Evolutionary conservation across 768 basidiomycete species (phyloP).

Genomic region (Leucosporidium scottii): DNA sequence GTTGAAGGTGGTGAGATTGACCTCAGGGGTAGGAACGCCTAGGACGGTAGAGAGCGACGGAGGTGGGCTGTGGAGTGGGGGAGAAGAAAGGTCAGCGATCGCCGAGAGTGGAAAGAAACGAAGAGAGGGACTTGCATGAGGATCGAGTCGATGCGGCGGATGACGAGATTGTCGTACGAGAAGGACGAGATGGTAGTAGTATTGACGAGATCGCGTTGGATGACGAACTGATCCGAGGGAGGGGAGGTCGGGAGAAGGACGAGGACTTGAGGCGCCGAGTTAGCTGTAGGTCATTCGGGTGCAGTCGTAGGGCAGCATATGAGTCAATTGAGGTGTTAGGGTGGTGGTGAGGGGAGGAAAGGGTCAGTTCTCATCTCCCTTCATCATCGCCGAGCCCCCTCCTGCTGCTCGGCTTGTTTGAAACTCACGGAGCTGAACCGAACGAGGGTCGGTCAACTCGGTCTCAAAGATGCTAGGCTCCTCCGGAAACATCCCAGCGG

Average conservation of each 20-base stretch:
- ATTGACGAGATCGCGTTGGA: background rate
- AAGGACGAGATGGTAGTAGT: background rate
- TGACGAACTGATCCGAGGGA: background rate
- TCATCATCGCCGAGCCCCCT: background rate
- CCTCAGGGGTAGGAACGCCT: too few species aligned
- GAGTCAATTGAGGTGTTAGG: too few species aligned
- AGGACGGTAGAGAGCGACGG: too few species aligned
- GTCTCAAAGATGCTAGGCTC: too few species aligned
- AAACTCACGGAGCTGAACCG: background rate
- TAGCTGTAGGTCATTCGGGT: background rate
- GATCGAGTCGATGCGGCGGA: background rate
- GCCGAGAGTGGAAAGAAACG: background rate
- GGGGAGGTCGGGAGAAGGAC: background rate
- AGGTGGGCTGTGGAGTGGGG: too few species aligned
- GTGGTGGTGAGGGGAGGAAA: background rate
- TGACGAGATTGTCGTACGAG: background rate
- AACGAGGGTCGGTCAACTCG: too few species aligned
- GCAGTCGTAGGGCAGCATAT: too few species aligned
- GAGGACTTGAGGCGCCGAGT: background rate
- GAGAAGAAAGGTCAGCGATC: background rate
- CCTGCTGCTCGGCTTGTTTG: background rate
- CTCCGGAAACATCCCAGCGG: too few species aligned
- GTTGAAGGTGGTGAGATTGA: too few species aligned
- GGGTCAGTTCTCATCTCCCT: background rate
- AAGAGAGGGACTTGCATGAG: background rate